Base-by-base conservation (phyloP, 352 stramenopile species). In the Phytophthora sojae region DNA sequence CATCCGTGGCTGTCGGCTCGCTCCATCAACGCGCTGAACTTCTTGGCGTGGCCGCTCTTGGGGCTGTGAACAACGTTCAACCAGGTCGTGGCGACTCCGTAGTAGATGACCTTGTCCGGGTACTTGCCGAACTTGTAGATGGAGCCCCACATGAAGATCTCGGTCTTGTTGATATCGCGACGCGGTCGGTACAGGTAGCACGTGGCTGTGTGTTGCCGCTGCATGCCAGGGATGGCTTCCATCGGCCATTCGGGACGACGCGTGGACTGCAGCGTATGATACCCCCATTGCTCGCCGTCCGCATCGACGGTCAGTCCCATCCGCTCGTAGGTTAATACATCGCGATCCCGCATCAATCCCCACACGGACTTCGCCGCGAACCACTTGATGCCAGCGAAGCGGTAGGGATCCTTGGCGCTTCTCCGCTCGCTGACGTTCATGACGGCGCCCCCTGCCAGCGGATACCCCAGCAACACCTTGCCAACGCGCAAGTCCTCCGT, bases 351-450 rank as follows among this genome's bases (percentile, higher is more conserved):
- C 35, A 71, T 63, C 17, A 81, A 53, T 0, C 75, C 71, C 39
- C 67, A 65, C 1, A 59, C 57, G 3, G 58, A 66, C 42, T 69
- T 77, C 6, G 57, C 63, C 8, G 71, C 71, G 26, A 67, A 75
- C 75, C 75, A 81, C 49, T 79, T 76, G 63, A 81, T 74, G 6
- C 75, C 75, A 12, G 75, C 63, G 35, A 79, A 81, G 17, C 37
- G 64, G 56, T 71, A 81, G 15, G 75, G 75, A 12, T 76, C 60
- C 26, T 81, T 64, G 14, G 52, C 32, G 3, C 58, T 69, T 25
- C 71, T 67, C 11, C 44, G 60, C 32, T 77, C 64, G n/a, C 50
- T 70, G 8, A 67, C 62, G 12, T 79, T 68, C 52, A 79, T 64
- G 19, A 81, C 64, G 4, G 64, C 58, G 1, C 66, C 75, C 3